phyloP scores from a whole-genome alignment of 495 filamentous ascomycete species.

The Annulohypoxylon maeteangense region DNA sequence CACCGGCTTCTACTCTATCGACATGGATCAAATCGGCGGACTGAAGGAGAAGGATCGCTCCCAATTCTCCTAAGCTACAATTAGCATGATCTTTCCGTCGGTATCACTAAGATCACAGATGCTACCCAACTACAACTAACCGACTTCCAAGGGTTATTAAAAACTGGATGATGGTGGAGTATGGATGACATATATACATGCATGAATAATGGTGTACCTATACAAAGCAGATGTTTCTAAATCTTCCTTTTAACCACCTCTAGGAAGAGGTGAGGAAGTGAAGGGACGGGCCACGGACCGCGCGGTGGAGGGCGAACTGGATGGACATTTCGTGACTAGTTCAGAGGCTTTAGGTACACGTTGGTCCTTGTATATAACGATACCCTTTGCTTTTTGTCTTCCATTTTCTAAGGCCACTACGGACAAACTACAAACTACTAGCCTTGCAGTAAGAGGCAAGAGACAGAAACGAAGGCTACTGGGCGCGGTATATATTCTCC shows the following conservation, averaged over 20 bases:
- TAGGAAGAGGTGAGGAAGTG: conserved; percentile 35
- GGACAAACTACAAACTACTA: conserved; percentile 17
- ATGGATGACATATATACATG: conserved; percentile 41
- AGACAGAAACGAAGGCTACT: conserved; percentile 30
- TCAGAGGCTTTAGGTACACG: conserved; percentile 39
- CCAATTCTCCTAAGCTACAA: conserved; percentile 49
- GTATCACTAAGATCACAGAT: conserved; percentile 18
- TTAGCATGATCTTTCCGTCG: conserved; percentile 7
- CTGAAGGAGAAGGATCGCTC: conserved; percentile 82
- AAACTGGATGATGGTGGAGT: conserved; percentile 30
- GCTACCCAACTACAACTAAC: conserved; percentile 17
- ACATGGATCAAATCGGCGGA: conserved; percentile 94
- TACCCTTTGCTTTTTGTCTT: conserved; percentile 36
- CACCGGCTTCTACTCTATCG: conserved; percentile 87
- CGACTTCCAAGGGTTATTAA: conserved; percentile 16
- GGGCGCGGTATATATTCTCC: conserved; percentile 46
- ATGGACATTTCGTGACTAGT: conserved; percentile 19
- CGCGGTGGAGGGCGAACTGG: conserved; percentile 33
- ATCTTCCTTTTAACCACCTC: conserved; percentile 32
- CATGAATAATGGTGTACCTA: conserved; percentile 47
- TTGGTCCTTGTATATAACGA: conserved; percentile 48
- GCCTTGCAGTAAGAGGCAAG: conserved; percentile 19
- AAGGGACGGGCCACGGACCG: conserved; percentile 37
- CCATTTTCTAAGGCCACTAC: conserved; percentile 22
- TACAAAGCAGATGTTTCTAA: conserved; percentile 40